phyloP scores from a whole-genome alignment of 2,329 filamentous ascomycete genomes.

The Waltergamsia citrina region DNA sequence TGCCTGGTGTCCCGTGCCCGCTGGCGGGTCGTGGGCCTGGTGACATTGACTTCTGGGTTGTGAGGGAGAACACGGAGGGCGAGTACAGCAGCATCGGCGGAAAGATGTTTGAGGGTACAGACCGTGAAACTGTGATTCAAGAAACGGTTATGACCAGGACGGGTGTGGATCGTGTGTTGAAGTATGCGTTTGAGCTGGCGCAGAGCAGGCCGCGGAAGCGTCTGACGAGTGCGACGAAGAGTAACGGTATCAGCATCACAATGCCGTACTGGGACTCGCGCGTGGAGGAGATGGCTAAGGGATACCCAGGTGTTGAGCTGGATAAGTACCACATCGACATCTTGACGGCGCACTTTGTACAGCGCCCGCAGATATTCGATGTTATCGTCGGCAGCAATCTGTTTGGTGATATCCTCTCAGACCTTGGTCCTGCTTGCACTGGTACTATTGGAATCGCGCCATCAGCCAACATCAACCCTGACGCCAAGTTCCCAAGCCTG shows the following conservation, averaged over 20 bases:
- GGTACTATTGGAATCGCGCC: conserved; percentile 67
- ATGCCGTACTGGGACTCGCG: conserved; percentile 63
- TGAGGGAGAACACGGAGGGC: conserved; percentile 59
- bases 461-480: conserved; percentile 58
- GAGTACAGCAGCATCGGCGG: conserved; percentile 60
- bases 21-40: conserved; percentile 41
- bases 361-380: conserved; percentile 48
- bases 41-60: conserved; percentile 58
- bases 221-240: conserved; percentile 59
- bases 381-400: conserved; percentile 57
- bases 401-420: conserved; percentile 59
- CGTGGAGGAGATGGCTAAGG: conserved; percentile 39
- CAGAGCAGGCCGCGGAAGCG: conserved; percentile 45
- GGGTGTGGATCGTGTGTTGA: conserved; percentile 50
- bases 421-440: conserved; percentile 60
- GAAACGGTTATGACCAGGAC: conserved; percentile 54
- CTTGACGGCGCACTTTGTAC: conserved; percentile 54
- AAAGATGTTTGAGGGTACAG: conserved; percentile 46
- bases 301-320: conserved; percentile 47
- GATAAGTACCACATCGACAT: conserved; percentile 62
- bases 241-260: conserved; percentile 55
- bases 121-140: conserved; percentile 53
- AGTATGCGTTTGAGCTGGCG: conserved; percentile 56
- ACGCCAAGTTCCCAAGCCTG: conserved; percentile 38
- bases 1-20: conserved; percentile 50